A percentile compares a stretch with the other conserved stretches of the same genome.
Conservation (phyloP, 208 protist genomes). For the Angomonas ambiguus region DNA sequence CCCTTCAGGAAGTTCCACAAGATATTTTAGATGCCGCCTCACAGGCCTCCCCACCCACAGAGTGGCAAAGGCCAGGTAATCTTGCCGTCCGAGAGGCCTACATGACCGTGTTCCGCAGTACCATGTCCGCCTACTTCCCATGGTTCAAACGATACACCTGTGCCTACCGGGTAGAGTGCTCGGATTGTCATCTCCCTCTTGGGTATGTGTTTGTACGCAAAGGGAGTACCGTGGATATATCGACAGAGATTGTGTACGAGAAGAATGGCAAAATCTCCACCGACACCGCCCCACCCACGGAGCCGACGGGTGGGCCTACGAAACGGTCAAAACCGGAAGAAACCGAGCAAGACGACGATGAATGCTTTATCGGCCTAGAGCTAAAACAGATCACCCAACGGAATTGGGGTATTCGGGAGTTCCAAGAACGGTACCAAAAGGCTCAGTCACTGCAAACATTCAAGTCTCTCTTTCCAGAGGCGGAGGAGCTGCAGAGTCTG, state of each 20-base stretch:
- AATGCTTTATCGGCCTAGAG: slow-evolving; percentile 65
- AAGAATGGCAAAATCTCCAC: neutral
- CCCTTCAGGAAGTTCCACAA: slow-evolving; percentile 20
- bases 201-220: slow-evolving; percentile 53
- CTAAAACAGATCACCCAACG: slow-evolving; percentile 70
- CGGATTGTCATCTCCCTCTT: slow-evolving; percentile 72
- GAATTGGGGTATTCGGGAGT: slow-evolving; percentile 49
- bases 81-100: slow-evolving; percentile 65
- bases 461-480: slow-evolving; percentile 68
- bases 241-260: neutral
- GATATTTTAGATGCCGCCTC: slow-evolving; percentile 32
- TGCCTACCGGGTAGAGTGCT: slow-evolving; percentile 50
- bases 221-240: neutral
- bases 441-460: slow-evolving; percentile 51
- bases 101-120: slow-evolving; percentile 57
- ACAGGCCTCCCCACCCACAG: slow-evolving; percentile 22
- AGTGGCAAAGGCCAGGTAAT: slow-evolving; percentile 57
- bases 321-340: neutral
- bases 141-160: slow-evolving; percentile 69
- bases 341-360: slow-evolving; percentile 7
- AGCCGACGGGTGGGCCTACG: neutral
- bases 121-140: slow-evolving; percentile 40
- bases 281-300: neutral
- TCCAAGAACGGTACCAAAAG: slow-evolving; percentile 67
- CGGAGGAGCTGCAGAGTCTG: slow-evolving; percentile 73